Evolutionary conservation across 768 basidiomycete species (phyloP).

Genomic region (Mycena crocata): DNA sequence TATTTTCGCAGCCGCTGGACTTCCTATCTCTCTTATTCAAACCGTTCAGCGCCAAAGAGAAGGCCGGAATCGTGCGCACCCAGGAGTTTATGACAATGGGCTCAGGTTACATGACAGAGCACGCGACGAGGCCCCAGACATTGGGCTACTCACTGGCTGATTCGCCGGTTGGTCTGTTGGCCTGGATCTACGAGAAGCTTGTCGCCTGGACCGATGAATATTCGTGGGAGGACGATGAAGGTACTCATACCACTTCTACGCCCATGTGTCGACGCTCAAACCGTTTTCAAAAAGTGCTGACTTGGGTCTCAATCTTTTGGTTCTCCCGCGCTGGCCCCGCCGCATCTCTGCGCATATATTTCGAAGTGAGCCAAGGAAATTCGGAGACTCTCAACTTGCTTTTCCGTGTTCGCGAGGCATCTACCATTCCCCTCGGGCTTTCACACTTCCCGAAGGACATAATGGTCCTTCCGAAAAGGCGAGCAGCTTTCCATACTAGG

Average conservation of each 20-base stretch:
- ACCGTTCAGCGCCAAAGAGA: neutral
- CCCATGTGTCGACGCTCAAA: too few relatives aligned
- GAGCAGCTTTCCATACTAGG: too few relatives aligned
- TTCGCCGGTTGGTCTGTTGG: conserved; percentile 12
- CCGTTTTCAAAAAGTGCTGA: neutral
- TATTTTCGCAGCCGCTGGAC: too few relatives aligned
- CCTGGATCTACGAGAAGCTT: conserved; percentile 21
- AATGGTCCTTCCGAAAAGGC: neutral
- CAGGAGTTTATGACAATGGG: neutral
- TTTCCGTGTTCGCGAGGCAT: neutral
- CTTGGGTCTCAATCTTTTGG: conserved; percentile 20
- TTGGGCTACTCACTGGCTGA: conserved; percentile 8
- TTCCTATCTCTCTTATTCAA: too few relatives aligned
- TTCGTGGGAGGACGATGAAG: conserved; percentile 19
- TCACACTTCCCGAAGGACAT: conserved; percentile 4
- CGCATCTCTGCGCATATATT: conserved; percentile 4
- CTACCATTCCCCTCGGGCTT: neutral
- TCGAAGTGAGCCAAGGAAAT: conserved; percentile 1
- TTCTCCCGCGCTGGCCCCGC: conserved; percentile 18
- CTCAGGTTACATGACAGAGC: neutral
- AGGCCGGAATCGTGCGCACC: neutral
- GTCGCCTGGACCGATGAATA: conserved; percentile 9
- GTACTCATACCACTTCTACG: neutral
- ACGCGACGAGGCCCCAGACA: conserved; percentile 10
- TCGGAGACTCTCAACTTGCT: too few relatives aligned